phyloP scores from a whole-genome alignment of 2,329 filamentous ascomycete genomes.

The Periconia sp. region DNA sequence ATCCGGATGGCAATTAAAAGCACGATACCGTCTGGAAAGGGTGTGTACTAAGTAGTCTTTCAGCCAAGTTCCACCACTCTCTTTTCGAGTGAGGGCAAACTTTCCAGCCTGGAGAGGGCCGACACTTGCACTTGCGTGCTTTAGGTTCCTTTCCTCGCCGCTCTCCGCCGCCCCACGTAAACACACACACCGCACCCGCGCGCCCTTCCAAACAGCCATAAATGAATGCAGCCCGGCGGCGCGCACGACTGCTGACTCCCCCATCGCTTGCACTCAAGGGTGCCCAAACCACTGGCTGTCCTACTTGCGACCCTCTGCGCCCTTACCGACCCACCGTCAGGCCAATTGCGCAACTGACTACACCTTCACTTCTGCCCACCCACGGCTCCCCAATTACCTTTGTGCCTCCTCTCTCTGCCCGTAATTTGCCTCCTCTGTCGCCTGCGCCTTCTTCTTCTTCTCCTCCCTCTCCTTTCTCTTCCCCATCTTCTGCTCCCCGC shows the following conservation, averaged over 20 bases:
- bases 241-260: not conserved
- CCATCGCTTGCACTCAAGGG: not conserved
- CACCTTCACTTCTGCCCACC: conserved; percentile 10
- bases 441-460: conserved; percentile 14
- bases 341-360: conserved; percentile 1
- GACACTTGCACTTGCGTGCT: not conserved
- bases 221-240: not conserved
- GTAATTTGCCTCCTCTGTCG: conserved; percentile 15
- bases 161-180: not conserved
- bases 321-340: not conserved
- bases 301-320: not conserved
- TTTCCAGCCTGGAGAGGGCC: too few relatives aligned
- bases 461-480: too few relatives aligned
- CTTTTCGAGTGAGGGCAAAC: too few relatives aligned
- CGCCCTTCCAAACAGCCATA: not conserved
- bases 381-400: conserved; percentile 18
- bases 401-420: conserved; percentile 7
- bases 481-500: conserved; percentile 4
- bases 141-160: not conserved
- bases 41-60: too few relatives aligned
- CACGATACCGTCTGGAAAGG: too few relatives aligned
- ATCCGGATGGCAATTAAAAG: too few relatives aligned
- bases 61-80: too few relatives aligned
- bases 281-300: too few relatives aligned
- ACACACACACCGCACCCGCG: not conserved